Conservation (phyloP, 1,284 basidiomycete species). For the Moesziomyces sp. region DNA sequence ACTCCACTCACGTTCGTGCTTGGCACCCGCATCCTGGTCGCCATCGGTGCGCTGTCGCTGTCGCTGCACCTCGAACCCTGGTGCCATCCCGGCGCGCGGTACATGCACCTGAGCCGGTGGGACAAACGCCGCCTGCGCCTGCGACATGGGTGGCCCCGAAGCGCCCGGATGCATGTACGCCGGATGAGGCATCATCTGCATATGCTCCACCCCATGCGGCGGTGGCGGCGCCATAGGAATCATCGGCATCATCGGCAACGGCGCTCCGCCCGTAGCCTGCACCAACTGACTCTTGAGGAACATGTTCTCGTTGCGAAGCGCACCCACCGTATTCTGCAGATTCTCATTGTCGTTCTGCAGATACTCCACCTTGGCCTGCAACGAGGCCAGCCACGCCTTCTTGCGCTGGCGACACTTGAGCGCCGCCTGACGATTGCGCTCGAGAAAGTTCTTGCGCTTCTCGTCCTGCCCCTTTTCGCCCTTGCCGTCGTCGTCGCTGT, state of each 20-base stretch:
- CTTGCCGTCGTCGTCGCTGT: conserved; percentile 22
- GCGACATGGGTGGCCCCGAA: conserved; percentile 23
- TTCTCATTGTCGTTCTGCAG: conserved; percentile 92
- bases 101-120: conserved; percentile 17
- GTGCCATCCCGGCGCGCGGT: conserved; percentile 8
- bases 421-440: conserved; percentile 74
- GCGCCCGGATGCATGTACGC: conserved; percentile 47
- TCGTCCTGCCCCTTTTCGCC: conserved; percentile 62
- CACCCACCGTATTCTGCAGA: conserved; percentile 73
- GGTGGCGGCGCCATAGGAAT: conserved; percentile 16
- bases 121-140: conserved; percentile 27
- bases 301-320: conserved; percentile 71
- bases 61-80: conserved; percentile 6
- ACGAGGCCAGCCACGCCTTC: conserved; percentile 92
- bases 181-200: conserved; percentile 47
- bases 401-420: conserved; percentile 98
- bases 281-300: conserved; percentile 63
- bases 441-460: conserved; percentile 65
- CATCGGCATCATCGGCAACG: conserved; percentile 30
- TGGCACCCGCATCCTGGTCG: conserved; percentile 2
- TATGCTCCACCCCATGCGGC: no score
- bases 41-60: conserved; percentile 8
- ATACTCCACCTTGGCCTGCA: conserved; percentile 93
- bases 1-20: conserved; percentile 41
- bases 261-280: conserved; percentile 47